phyloP scores from a whole-genome alignment of 179 eudicot genomes.

The Camellia oleifera region DNA sequence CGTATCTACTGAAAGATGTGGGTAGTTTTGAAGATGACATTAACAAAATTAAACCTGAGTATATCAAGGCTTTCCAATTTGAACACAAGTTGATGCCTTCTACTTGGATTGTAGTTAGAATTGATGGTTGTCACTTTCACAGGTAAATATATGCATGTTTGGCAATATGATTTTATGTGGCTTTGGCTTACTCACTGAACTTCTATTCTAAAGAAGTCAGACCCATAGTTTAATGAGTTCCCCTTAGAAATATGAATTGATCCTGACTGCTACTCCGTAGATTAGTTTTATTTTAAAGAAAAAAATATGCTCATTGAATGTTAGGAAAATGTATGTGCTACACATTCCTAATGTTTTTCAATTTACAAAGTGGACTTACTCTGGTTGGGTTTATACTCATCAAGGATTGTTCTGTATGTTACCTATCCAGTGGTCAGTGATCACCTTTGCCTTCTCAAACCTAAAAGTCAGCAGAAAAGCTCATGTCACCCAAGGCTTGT shows the following conservation, averaged over 20 bases:
- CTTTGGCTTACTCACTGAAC: background rate
- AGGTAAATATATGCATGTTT: constrained; percentile 36
- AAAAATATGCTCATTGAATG: background rate
- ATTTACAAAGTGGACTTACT: background rate
- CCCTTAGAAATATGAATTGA: background rate
- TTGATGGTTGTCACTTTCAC: constrained; percentile 92
- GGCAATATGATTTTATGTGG: background rate
- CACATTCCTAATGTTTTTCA: background rate
- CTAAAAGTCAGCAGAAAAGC: background rate
- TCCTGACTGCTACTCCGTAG: background rate
- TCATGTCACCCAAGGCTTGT: background rate
- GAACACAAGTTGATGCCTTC: constrained; percentile 55
- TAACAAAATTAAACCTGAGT: constrained; percentile 54
- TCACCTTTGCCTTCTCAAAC: background rate
- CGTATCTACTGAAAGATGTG: constrained; percentile 54
- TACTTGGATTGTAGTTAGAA: constrained; percentile 90
- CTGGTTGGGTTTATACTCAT: background rate
- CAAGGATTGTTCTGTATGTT: background rate
- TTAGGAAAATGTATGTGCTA: background rate
- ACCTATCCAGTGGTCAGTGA: background rate
- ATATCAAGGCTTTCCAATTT: constrained; percentile 56
- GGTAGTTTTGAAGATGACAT: constrained; percentile 53
- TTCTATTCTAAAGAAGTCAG: background rate
- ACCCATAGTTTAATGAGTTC: background rate
- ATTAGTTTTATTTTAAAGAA: background rate